Base-by-base conservation (phyloP, 192 early-diverging fungal species). In the Entomortierella lignicola region DNA sequence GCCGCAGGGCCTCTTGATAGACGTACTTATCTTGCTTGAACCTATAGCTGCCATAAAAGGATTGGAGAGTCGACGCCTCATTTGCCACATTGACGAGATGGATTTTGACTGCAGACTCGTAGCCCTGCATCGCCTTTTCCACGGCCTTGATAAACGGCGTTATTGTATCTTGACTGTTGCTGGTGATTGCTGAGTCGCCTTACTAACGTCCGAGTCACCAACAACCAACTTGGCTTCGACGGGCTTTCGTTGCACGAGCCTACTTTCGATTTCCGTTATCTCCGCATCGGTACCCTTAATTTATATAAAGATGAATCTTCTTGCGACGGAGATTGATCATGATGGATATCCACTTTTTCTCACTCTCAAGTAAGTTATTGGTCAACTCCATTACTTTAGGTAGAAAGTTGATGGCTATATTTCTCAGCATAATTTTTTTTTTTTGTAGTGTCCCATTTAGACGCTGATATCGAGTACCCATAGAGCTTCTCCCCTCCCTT, bases 181-280 rank as follows among this genome's bases (percentile, higher is more conserved):
- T 64, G 63, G 48, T 53, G 63, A 54, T 64, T 21, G 2, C 63
- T 54, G 63, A 64, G 29, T 54, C 34, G 51, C 63, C 51, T 34
- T 64, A 30, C 52, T 18, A 54, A 64, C 52, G 52, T 64, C 63
- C 52, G 51, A 64, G 63, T 64, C 63, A 54, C 51, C 52, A 64
- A 64, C 63, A 64, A 32, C 61, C 43, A 63, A 63, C 61, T 51
- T 63, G 61, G 31, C 51, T 18, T 59, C 56, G 20, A 21, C 23
- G 8, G 11, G 12, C 56, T 32, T 25, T 44, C 30, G 47, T 39
- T 54, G 18, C 51, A 39, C 21, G 4, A 23, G 21, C 39, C 27
- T 30, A 23, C 44, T 30, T n/a, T 42, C 31, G 57, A 34, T 59
- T 34, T 41, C 32, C 20, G 32, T 41, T 23, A 59, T 59, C 57